Conservation (phyloP, 140 eudicot genomes). For the Senecio squalidus region DNA sequence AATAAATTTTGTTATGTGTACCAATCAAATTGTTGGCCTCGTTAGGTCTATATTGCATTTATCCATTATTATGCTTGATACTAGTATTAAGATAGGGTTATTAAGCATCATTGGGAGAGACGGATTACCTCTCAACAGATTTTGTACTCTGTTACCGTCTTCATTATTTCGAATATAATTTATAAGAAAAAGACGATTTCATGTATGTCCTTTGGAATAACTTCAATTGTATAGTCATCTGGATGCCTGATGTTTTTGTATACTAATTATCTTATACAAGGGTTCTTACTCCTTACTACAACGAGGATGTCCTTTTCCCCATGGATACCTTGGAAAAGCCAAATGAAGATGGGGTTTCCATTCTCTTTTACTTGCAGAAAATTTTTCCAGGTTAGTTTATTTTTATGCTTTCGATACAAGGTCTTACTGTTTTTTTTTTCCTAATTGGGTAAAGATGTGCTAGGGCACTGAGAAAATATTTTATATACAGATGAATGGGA, state of each 20-base stretch:
- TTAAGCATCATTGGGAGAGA: no score
- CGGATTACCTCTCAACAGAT: no score
- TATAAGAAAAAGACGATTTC: neutral
- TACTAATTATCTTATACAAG: conserved; percentile 33
- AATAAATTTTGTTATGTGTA: no score
- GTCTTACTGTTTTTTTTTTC: neutral
- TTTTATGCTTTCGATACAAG: conserved; percentile 80
- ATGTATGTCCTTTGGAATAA: neutral
- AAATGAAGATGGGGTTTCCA: conserved; percentile 98
- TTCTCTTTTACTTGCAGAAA: no score
- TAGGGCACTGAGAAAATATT: conserved; percentile 12
- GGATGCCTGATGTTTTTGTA: neutral
- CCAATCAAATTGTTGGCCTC: no score
- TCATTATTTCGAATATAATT: no score
- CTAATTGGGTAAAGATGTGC: conserved; percentile 9
- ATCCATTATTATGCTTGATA: no score
- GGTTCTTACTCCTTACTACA: conserved; percentile 83
- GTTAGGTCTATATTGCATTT: no score
- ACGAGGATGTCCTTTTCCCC: no score
- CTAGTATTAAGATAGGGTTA: no score
- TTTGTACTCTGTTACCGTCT: no score
- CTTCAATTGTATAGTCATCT: neutral
- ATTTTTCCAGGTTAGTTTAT: no score
- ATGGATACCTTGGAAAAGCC: conserved; percentile 50
- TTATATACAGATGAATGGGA: conserved; percentile 80